Evolutionary conservation across 495 filamentous ascomycete species (phyloP), one percentile per base, ranked within the genome.

Genomic region (Penicillium atrosanguineum): DNA sequence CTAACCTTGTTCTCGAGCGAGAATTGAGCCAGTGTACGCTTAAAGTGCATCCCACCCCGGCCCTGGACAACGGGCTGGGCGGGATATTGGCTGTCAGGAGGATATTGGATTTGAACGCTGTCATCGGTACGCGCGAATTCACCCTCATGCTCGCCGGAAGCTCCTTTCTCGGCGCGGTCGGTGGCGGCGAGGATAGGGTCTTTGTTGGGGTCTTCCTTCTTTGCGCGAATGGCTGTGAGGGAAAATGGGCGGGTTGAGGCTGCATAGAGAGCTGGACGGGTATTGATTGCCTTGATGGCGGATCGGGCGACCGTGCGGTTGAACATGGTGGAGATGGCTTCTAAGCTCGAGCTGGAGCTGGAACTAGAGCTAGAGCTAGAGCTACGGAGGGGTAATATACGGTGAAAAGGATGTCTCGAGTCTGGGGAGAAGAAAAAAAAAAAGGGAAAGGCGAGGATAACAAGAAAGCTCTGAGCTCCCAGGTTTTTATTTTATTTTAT

Each of bases 61-160:
- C 88, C 88, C 53, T 86, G 82, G 7, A 91, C 84, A 14, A 88
- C 82, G 23, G 72, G 68, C 34, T 81, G 83, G 6, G 79, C 69
- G 4, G 90, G 90, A 54, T 91, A 78, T 43, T 87, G 74, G 12
- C 72, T 69, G 56, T 88, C 86, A 38, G 83, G 81, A 6, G 90
- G 91, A 67, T 92, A 90, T 63, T 87, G 79, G 55, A 94, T 85
- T 36, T 82, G 77, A 43, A 95, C 84, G 50, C 74, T 80, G 38
- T 90, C 80, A 60, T 94, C 88, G 26, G 90, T 95, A 57, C 89
- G 85, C 23, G 91, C 88, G 65, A 85, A 88, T 26, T 64, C 64
- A 43, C 77, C 77, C 55, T 78, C 76, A 23, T 70, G 62, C 2
- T 65, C 57, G 8, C 65, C 63, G 1, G 69, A 57, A 0, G 71